Base-by-base conservation (phyloP, 768 basidiomycete species). In the Kwoniella botswanensis region DNA sequence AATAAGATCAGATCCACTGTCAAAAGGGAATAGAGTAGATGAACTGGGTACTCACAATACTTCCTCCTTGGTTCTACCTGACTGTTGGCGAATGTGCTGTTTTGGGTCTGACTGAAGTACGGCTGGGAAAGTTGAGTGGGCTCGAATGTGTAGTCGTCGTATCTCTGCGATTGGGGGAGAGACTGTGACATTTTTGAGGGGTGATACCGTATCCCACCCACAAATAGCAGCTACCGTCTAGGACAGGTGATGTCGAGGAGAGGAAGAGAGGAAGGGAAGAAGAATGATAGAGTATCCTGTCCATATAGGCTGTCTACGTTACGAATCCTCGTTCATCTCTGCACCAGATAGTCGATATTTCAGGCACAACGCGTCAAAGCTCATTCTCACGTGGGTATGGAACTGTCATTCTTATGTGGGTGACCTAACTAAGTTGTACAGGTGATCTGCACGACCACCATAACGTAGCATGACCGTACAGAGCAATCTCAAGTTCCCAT, bases 1-100 rank as follows among this genome's bases (percentile, higher is more conserved):
- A 71, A 63, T 63, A 24, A 10, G 6, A 35, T 46, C n/a, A 41
- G 18, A 54, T 26, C 29, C 44, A 57, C 52, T 15, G 21, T n/a
- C 24, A 22, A 65, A 21, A 56, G 15, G 59, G 67, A 52, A 18
- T 17, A 18, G 22, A 11, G 1, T 53, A 42, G 26, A 53, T 18
- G 18, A 5, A 73, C 29, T 29, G 29, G 29, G 29, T 29, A 29
- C 80, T 75, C 41, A 82, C 82, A 83, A 66, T 83, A 83, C 63
- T 83, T 83, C 18, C 76, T 71, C 58, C 81, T 71, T n/a, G 82
- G 82, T 63, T 82, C 79, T 4, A 79, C 73, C 66, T 82, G 81
- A 64, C 74, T 76, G 44, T 76, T 78, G 21, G 65, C 64, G 54
- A 68, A 78, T 4, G 67, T 59, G 44, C 76, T 80, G 50, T 73